A percentile compares a stretch with the other conserved stretches of the same genome.
Evolutionary conservation across 2,329 filamentous ascomycete genomes (phyloP).

Genomic region (Fusarium sp.): DNA sequence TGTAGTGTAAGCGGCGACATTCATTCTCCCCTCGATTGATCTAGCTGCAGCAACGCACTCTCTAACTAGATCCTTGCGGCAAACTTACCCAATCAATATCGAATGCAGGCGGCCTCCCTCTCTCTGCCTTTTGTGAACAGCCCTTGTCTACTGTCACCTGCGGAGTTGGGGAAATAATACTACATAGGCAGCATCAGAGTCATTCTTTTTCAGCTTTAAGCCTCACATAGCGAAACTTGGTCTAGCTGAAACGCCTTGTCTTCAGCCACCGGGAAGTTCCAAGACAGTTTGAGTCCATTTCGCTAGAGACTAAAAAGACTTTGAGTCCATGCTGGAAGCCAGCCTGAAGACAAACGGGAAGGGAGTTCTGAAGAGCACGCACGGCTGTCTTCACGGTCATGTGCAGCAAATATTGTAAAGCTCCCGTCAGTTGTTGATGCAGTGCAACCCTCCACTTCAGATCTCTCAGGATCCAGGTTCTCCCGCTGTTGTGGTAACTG

Average conservation of each 20-base stretch:
- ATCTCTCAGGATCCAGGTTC: slow-evolving; percentile 1
- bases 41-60: slow-evolving; percentile 4
- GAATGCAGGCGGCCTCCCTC: slow-evolving; percentile 12
- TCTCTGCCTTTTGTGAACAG: neutral
- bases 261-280: slow-evolving; percentile 22
- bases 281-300: neutral
- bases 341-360: neutral
- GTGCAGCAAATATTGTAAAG: slow-evolving; percentile 6
- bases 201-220: slow-evolving; percentile 18
- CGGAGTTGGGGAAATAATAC: neutral
- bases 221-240: neutral
- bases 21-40: slow-evolving; percentile 11
- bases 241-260: slow-evolving; percentile 22
- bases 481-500: slow-evolving; percentile 22
- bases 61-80: neutral
- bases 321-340: neutral
- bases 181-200: neutral
- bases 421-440: slow-evolving; percentile 8
- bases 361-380: slow-evolving; percentile 1
- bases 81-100: slow-evolving; percentile 8
- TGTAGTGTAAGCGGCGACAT: neutral
- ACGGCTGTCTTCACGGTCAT: slow-evolving; percentile 9
- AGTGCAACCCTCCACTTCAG: slow-evolving; percentile 33
- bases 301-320: neutral
- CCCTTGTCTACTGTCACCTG: neutral